Evolutionary conservation across 306 rosid genomes (phyloP), one percentile per base, ranked within the genome.

Genomic region (Vigna mungo): DNA sequence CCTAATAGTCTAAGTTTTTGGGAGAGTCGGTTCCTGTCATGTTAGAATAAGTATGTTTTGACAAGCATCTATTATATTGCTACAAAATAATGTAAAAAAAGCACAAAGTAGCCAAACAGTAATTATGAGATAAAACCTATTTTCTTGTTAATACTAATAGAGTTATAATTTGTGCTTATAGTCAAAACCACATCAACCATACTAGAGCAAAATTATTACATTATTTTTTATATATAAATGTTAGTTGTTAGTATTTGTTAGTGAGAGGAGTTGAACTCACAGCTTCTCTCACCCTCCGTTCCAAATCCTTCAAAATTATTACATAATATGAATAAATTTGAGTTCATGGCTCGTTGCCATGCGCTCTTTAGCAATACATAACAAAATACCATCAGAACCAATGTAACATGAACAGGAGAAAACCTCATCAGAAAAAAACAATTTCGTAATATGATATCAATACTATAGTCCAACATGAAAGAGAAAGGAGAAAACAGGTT

Each of bases 311-410:
- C 27, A 25, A 25, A 25, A 2, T 25, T 30, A 6, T 52, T 49
- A 37, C 7, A 64, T 48, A 17, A 32, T 32, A 51, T 18, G 23
- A 34, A 20, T 39, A 13, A 58, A 23, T 37, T n/a, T 23, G 46
- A 69, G 10, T 27, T 39, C 80, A 52, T 65, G 5, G 25, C 54
- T 37, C 6, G 32, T 21, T 44, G 16, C 1, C 49, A 44, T 11
- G 49, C 4, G 15, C 49, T 52, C 49, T 52, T 21, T 14, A 27
- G 11, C 6, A 65, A 34, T 46, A 21, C 10, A 41, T 43, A 13
- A 43, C 18, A 68, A 68, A 68, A 46, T 23, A 46, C 20, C 25
- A 13, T 44, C 71, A 68, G 14, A 68, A 67, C 15, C 56, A 46
- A 68, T 20, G 32, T 55, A 68, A 51, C 34, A 49, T 49, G 30